phyloP scores from a whole-genome alignment of 208 protist genomes.

The Trypanosoma cruzi region DNA sequence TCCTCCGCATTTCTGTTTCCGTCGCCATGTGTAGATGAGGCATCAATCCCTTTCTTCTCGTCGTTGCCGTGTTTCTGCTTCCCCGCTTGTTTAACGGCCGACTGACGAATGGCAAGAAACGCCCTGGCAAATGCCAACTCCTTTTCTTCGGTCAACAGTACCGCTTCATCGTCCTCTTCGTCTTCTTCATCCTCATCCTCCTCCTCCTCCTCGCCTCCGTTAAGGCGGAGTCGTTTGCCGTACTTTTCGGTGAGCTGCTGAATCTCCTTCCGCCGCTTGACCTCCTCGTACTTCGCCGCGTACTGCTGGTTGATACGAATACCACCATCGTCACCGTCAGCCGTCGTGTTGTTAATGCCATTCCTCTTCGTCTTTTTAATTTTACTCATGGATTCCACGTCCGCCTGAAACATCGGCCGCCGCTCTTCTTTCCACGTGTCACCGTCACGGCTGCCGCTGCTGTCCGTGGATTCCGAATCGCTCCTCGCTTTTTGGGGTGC shows the following conservation, averaged over 20 bases:
- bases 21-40: not conserved
- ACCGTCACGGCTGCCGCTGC: not conserved
- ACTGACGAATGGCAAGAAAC: slow-evolving; percentile 74
- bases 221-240: slow-evolving; percentile 45
- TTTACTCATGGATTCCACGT: not conserved
- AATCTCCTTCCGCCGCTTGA: slow-evolving; percentile 90
- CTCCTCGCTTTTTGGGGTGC: not conserved
- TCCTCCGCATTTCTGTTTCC: not conserved
- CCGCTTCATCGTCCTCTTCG: slow-evolving; percentile 83
- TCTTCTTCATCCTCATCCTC: slow-evolving; percentile 67
- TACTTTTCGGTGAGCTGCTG: slow-evolving; percentile 88
- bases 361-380: not conserved
- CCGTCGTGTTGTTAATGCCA: not conserved
- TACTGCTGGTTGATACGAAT: slow-evolving; percentile 82
- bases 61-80: slow-evolving; percentile 27
- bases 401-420: not conserved
- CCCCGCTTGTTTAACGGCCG: slow-evolving; percentile 33
- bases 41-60: slow-evolving; percentile 5
- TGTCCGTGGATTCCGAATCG: not conserved
- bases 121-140: slow-evolving; percentile 84
- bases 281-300: slow-evolving; percentile 83
- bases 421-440: not conserved
- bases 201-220: slow-evolving; percentile 46
- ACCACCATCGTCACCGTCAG: slow-evolving; percentile 22
- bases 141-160: slow-evolving; percentile 79